Base-by-base conservation (phyloP, 768 basidiomycete genomes). In the Rhodosporidiobolus sp. region DNA sequence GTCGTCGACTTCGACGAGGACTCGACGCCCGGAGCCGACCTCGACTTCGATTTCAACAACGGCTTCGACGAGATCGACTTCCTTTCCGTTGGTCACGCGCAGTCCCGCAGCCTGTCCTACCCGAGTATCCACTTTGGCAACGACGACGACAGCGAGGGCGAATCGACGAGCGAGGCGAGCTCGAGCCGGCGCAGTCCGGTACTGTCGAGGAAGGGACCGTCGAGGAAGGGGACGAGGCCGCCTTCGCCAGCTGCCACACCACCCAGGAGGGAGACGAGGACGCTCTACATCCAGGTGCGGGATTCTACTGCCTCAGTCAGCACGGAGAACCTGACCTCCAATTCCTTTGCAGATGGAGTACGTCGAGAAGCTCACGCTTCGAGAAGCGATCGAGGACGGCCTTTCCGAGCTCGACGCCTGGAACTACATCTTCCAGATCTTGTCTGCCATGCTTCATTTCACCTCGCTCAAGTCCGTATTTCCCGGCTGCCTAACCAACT, bases 51-150 rank as follows among this genome's bases (percentile, higher is more conserved):
- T 32, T 63, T 77, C 26, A 77, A 76, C 68, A 70, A 75, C 57
- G 72, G 74, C n/a, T 55, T 76, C 35, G 78, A 77, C 63, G 76
- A 77, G 57, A 48, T 68, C 58, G 78, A 79, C 57, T 78, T 78
- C 38, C 62, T 78, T 14, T 77, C 76, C 14, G 66, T 70, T 63
- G 72, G 73, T 6, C 74, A 77, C 53, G 68, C 67, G 1, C 73
- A 75, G 26, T 70, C 63, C 55, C 66, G 63, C 14, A 74, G 74
- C 66, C 38, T 76, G 0, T 78, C 77, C 26, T 78, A 78, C 58
- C 78, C 78, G 9, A 66, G 62, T 43, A 79, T 79, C 28, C 78
- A 78, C 53, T 79, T 79, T 45, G 78, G 78, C 14, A 71, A 76
- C 69, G 75, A 74, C 28, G 70, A 53, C 53, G 76, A 76, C 52